These are phyloP conservation scores for Hypoxylon rickii DNA, from an alignment of 495 filamentous ascomycete species.

Conservation along the genomic window DNA sequence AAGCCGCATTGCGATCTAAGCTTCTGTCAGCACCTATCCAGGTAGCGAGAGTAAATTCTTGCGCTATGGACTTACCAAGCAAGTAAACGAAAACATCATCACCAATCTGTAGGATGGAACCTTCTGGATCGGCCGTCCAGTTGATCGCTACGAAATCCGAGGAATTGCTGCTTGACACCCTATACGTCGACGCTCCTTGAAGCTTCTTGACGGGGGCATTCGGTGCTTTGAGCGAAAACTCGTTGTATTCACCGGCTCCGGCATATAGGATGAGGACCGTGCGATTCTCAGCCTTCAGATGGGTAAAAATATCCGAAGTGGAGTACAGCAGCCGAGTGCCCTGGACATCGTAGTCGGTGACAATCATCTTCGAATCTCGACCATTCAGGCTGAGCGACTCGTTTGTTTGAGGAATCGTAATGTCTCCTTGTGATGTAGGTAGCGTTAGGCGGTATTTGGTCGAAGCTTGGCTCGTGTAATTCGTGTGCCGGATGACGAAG, in stretches of 20 bases:
- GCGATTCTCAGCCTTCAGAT: conserved; percentile 41
- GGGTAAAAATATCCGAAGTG: conserved; percentile 74
- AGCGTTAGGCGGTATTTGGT: conserved; percentile 66
- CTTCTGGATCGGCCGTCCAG: conserved; percentile 17
- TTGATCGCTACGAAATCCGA: conserved; percentile 42
- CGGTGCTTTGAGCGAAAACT: conserved; percentile 60
- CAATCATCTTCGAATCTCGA: conserved; percentile 73
- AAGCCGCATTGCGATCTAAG: conserved; percentile 74
- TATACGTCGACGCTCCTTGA: conserved; percentile 40
- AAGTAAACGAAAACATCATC: conserved; percentile 56
- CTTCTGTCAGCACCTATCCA: background rate
- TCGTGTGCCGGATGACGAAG: conserved; percentile 67
- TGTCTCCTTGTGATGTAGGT: conserved; percentile 61
- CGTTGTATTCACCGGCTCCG: conserved; percentile 69
- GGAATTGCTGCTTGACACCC: conserved; percentile 45
- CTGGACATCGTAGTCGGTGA: conserved; percentile 72
- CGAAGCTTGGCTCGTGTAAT: conserved; percentile 59
- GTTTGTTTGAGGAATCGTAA: conserved; percentile 68
- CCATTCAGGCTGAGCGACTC: conserved; percentile 67
- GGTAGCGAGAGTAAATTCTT: background rate
- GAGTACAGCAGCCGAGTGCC: conserved; percentile 72
- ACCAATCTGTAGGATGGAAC: conserved; percentile 54
- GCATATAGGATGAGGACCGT: conserved; percentile 74
- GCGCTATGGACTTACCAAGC: conserved; percentile 37
- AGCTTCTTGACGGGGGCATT: conserved; percentile 57